Percentiles rank a stretch among this genome's conserved stretches.
These are phyloP conservation scores for Kurtzmaniella natalensis DNA, from an alignment of 1,139 yeast species.

Conservation along the genomic window DNA sequence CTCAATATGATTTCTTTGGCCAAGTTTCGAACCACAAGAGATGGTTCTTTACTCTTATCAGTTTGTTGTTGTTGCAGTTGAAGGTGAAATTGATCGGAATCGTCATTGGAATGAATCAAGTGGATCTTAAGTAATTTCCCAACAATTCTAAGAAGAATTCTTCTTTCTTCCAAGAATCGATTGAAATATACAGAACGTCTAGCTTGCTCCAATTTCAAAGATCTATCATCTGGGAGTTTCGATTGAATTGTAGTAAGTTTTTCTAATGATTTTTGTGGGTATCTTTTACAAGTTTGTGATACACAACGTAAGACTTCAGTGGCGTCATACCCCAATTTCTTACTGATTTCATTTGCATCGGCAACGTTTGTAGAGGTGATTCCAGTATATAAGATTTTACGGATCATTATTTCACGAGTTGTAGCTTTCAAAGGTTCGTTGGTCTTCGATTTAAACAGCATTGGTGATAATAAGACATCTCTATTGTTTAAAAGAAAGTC, in stretches of 20 bases:
- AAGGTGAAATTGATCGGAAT: no score
- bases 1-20: constrained; percentile 36
- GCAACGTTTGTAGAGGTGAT: constrained; percentile 26
- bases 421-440: constrained; percentile 8
- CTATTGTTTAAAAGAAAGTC: constrained; percentile 39
- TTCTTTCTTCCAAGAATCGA: constrained; percentile 42
- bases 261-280: constrained; percentile 24
- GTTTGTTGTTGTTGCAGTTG: no score
- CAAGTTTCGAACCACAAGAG: constrained; percentile 29
- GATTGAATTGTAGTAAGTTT: constrained; percentile 23
- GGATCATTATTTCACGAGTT: constrained; percentile 29
- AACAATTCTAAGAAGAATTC: constrained; percentile 39
- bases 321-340: constrained; percentile 28
- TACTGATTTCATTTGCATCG: constrained; percentile 39
- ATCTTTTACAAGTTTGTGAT: constrained; percentile 31
- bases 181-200: constrained; percentile 27
- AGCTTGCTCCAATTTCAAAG: constrained; percentile 25
- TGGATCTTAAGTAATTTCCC: constrained; percentile 32
- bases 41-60: constrained; percentile 18
- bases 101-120: no score
- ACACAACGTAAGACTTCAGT: constrained; percentile 46
- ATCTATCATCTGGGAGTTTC: constrained; percentile 35
- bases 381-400: constrained; percentile 37
- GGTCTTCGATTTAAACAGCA: constrained; percentile 25
- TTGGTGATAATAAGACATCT: constrained; percentile 25